Conservation (phyloP, 208 protist genomes). For the Novymonas esmeraldas region DNA sequence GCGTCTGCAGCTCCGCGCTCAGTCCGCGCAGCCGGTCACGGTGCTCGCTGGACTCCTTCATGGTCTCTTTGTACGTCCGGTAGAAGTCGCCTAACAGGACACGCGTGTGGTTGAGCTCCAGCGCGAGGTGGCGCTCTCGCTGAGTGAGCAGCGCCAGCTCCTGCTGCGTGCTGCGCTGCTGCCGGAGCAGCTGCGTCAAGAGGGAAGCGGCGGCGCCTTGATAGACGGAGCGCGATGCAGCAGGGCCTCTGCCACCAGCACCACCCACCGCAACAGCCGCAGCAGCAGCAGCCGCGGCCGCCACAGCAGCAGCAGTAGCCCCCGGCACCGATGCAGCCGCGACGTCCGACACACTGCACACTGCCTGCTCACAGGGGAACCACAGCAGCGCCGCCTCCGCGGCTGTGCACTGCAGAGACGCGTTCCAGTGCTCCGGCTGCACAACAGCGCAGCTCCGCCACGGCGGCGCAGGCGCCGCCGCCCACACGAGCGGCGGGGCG, state of each 20-base stretch:
- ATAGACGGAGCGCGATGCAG: slow-evolving; percentile 1
- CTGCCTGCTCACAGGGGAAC: not conserved
- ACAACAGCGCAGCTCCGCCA: not conserved
- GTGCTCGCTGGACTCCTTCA: not conserved
- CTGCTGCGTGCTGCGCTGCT: slow-evolving; percentile 13
- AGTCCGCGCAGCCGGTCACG: slow-evolving; percentile 4
- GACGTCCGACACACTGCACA: not conserved
- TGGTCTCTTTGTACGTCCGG: not conserved
- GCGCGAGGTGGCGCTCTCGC: not conserved
- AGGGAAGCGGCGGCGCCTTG: slow-evolving; percentile 1
- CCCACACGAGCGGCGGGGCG: no score
- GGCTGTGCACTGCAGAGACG: slow-evolving; percentile 1
- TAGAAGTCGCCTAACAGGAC: slow-evolving; percentile 6
- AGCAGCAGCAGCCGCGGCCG: not conserved
- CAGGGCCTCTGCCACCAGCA: not conserved
- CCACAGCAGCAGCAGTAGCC: not conserved
- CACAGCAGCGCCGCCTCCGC: not conserved
- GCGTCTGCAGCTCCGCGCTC: not conserved
- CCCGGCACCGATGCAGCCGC: not conserved
- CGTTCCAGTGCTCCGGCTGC: not conserved
- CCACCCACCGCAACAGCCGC: not conserved
- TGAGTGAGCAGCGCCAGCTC: slow-evolving; percentile 6
- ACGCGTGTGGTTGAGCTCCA: slow-evolving; percentile 13
- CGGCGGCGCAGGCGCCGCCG: not conserved
- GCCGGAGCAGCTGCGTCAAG: slow-evolving; percentile 9